A percentile compares a stretch with the other conserved stretches of the same genome.
phyloP scores from a whole-genome alignment of 2,329 filamentous ascomycete species.

The Clonostachys rhizophaga region DNA sequence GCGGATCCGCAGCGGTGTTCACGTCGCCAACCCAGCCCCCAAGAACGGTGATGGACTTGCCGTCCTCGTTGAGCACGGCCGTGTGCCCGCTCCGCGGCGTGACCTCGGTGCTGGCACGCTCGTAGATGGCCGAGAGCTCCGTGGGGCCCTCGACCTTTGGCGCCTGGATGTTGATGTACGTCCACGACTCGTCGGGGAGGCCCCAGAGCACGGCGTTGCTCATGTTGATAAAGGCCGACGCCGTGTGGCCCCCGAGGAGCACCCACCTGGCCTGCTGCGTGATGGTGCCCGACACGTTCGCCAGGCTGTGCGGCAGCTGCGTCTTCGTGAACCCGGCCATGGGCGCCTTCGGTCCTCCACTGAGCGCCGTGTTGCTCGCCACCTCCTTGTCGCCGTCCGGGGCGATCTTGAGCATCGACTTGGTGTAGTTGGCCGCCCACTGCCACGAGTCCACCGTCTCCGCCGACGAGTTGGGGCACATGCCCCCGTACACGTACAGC shows the following conservation, averaged over 20 bases:
- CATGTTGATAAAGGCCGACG: constrained; percentile 87
- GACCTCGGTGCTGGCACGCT: constrained; percentile 28
- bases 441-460: constrained; percentile 50
- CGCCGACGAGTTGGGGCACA: constrained; percentile 58
- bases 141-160: constrained; percentile 25
- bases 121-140: constrained; percentile 11
- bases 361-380: constrained; percentile 28
- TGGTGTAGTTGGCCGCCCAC: constrained; percentile 70
- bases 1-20: constrained; percentile 70
- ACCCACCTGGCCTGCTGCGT: constrained; percentile 76
- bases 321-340: constrained; percentile 88
- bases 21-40: constrained; percentile 92
- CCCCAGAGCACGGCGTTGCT: constrained; percentile 84
- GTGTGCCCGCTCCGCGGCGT: constrained; percentile 89
- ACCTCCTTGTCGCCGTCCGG: constrained; percentile 31
- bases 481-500: constrained; percentile 80
- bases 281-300: constrained; percentile 59
- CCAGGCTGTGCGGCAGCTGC: constrained; percentile 63
- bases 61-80: constrained; percentile 74
- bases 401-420: constrained; percentile 67
- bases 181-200: constrained; percentile 82
- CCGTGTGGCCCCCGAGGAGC: constrained; percentile 80
- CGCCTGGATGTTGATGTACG: constrained; percentile 64
- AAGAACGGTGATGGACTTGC: constrained; percentile 69
- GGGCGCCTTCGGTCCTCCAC: constrained; percentile 62